These are phyloP conservation scores for Pseudoturritis turrita DNA, from an alignment of 345 rosid genomes.

Conservation along the genomic window DNA sequence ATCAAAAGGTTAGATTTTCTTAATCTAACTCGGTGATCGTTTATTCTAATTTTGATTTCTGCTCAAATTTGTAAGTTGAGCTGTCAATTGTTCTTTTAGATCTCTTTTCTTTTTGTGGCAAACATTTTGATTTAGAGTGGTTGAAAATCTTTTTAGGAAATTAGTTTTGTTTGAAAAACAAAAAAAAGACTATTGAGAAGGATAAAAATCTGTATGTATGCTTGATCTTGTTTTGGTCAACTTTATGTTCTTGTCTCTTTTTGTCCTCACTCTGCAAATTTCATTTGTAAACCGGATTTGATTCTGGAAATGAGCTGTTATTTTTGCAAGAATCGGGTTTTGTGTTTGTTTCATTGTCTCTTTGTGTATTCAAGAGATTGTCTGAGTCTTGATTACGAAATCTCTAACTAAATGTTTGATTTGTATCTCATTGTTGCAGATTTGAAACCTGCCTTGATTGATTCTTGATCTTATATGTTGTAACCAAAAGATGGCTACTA, in stretches of 20 bases:
- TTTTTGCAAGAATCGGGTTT: not conserved
- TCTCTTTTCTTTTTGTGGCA: slow-evolving; percentile 15
- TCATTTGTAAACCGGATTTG: not conserved
- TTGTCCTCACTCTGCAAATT: not conserved
- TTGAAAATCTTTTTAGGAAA: not conserved
- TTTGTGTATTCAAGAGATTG: not conserved
- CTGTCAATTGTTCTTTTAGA: slow-evolving; percentile 19
- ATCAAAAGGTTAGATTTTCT: slow-evolving; percentile 10
- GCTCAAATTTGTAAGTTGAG: slow-evolving; percentile 11
- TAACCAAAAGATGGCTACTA: slow-evolving; percentile 40
- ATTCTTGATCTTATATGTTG: slow-evolving; percentile 11
- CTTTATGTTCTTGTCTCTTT: slow-evolving; percentile 16
- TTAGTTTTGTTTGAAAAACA: not conserved
- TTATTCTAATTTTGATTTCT: not conserved
- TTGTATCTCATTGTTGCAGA: slow-evolving; percentile 21
- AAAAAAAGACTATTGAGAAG: not conserved
- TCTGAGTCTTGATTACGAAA: not conserved
- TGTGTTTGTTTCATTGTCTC: not conserved
- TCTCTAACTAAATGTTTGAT: not conserved
- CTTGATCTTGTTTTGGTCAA: slow-evolving; percentile 18
- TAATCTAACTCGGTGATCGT: slow-evolving; percentile 1
- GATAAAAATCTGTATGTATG: not conserved
- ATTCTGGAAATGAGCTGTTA: not conserved
- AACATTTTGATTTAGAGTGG: not conserved
- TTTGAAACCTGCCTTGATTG: slow-evolving; percentile 13